Conservation (phyloP, 176 grass and related monocot genomes). For the Aegilops longissima region DNA sequence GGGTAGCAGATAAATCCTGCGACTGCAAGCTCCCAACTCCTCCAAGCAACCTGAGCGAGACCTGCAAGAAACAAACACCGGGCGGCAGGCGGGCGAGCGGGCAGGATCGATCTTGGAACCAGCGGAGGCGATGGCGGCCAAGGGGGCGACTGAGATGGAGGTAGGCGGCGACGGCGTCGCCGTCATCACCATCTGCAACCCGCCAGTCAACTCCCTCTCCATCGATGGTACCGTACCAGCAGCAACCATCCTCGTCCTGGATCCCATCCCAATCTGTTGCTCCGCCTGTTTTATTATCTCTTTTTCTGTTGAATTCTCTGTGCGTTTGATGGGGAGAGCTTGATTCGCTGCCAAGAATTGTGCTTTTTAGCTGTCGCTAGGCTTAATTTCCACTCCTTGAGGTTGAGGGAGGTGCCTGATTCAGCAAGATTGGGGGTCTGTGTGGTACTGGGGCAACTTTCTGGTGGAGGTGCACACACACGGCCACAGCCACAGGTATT, state of each 20-base stretch:
- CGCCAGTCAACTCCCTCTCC: constrained; percentile 82
- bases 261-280: not conserved
- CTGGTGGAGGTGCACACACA: too few relatives aligned
- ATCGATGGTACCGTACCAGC: constrained; percentile 51
- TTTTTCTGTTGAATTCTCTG: not conserved
- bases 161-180: constrained; percentile 84
- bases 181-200: constrained; percentile 85
- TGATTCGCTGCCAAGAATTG: not conserved
- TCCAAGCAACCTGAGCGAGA: not conserved
- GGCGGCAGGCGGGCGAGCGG: not conserved
- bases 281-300: not conserved
- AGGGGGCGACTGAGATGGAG: constrained; percentile 72
- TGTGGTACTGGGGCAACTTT: too few relatives aligned
- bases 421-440: not conserved
- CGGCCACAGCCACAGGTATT: too few relatives aligned
- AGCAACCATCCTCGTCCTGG: not conserved
- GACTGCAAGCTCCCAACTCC: constrained; percentile 29
- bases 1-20: constrained; percentile 16
- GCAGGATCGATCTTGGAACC: constrained; percentile 30
- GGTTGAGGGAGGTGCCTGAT: not conserved
- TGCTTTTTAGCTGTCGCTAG: not conserved
- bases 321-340: not conserved
- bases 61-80: constrained; percentile 25
- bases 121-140: constrained; percentile 51
- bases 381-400: constrained; percentile 17